These are phyloP conservation scores for Trifolium fragiferum DNA, from an alignment of 306 rosid genomes.

Conservation along the genomic window DNA sequence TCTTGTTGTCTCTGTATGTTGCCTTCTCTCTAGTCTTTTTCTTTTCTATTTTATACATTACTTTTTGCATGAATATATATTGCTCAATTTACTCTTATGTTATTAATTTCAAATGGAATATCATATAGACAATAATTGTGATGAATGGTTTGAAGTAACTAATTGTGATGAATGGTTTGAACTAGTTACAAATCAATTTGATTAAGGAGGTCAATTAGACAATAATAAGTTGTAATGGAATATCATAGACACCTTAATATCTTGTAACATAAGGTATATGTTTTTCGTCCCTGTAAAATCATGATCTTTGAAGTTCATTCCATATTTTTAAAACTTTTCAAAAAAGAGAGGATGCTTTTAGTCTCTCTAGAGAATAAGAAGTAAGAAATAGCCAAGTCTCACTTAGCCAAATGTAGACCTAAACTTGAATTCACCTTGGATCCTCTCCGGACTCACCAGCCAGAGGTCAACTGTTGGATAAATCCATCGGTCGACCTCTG, in stretches of 20 bases:
- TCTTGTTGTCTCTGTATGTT: conserved; percentile 89
- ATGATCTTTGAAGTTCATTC: neutral
- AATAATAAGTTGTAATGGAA: neutral
- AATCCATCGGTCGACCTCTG: neutral
- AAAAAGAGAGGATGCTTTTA: neutral
- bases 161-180: conserved; percentile 11
- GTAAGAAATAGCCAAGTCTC: neutral
- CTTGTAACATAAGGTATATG: conserved; percentile 4
- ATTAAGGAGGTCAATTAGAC: neutral
- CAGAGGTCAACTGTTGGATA: neutral
- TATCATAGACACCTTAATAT: neutral
- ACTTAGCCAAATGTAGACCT: neutral
- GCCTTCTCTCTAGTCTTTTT: neutral
- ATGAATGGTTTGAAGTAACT: conserved; percentile 15
- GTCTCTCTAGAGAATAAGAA: neutral
- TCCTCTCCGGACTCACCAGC: neutral
- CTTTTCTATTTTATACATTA: neutral
- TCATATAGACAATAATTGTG: neutral
- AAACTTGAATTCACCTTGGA: neutral
- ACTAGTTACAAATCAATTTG: conserved; percentile 10
- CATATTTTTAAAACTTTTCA: neutral
- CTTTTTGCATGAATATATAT: neutral
- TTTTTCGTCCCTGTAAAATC: neutral
- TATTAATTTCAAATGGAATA: no score
- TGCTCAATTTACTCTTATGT: neutral